These are phyloP conservation scores for Discostella pseudostelligera DNA, from an alignment of 108 stramenopile species.

Conservation along the genomic window DNA sequence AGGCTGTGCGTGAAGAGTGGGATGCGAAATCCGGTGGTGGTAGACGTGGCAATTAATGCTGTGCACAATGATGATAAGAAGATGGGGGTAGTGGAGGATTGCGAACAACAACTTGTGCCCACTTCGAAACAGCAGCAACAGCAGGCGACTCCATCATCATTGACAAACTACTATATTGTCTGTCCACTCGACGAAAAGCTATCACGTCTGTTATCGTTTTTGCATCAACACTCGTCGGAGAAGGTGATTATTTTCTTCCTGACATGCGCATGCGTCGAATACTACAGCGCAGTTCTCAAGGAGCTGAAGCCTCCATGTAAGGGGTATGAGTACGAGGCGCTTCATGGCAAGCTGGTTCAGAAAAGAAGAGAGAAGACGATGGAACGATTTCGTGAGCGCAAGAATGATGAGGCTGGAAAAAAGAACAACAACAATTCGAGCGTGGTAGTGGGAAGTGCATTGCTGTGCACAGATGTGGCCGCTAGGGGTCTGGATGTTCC, in stretches of 20 bases:
- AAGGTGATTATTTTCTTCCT: slow-evolving; percentile 96
- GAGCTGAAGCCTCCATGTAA: slow-evolving; percentile 44
- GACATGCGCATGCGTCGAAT: slow-evolving; percentile 97
- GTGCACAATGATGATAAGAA: slow-evolving; percentile 1
- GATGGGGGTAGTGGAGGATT: slow-evolving; percentile 1
- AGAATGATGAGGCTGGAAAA: slow-evolving; percentile 23
- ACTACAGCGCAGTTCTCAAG: slow-evolving; percentile 76
- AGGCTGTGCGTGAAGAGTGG: slow-evolving; percentile 89
- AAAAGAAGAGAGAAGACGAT: slow-evolving; percentile 91
- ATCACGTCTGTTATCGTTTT: slow-evolving; percentile 75
- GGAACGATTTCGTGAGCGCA: slow-evolving; percentile 67
- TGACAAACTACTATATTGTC: slow-evolving; percentile 90
- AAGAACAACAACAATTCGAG: too few species aligned
- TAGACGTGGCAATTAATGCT: slow-evolving; percentile 82
- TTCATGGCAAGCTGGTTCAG: slow-evolving; percentile 95
- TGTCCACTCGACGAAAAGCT: slow-evolving; percentile 84
- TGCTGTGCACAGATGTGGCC: slow-evolving; percentile 97
- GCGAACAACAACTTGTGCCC: not conserved
- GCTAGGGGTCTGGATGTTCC: slow-evolving; percentile 97
- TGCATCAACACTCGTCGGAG: slow-evolving; percentile 67
- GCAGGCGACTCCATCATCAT: slow-evolving; percentile 82
- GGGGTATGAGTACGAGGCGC: slow-evolving; percentile 59
- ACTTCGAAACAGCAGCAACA: slow-evolving; percentile 20
- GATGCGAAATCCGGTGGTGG: slow-evolving; percentile 94
- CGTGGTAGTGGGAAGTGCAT: slow-evolving; percentile 73